Evolutionary conservation across 106 monocot genomes (phyloP).

Genomic region (Dendrobium catenatum): DNA sequence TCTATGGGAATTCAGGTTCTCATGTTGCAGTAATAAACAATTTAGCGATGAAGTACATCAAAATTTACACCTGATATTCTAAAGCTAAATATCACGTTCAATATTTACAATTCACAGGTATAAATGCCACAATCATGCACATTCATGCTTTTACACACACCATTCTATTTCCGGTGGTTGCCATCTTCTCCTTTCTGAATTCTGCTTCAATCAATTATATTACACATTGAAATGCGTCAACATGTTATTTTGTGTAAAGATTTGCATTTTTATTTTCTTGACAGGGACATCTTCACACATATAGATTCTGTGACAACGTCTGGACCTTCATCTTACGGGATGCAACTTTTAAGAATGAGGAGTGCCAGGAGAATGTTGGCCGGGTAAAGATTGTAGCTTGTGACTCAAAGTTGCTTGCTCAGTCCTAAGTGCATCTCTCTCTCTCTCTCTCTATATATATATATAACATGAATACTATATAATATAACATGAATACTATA

Average conservation of each 20-base stretch:
- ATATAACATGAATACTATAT: constrained; percentile 4
- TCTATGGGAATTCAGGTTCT: background rate
- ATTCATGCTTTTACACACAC: too few species aligned
- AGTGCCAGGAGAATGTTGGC: constrained; percentile 42
- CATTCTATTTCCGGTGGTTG: too few species aligned
- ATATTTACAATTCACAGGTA: background rate
- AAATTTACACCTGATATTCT: background rate
- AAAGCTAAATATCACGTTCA: background rate
- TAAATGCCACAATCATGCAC: too few species aligned
- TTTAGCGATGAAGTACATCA: background rate
- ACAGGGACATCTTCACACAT: constrained; percentile 90
- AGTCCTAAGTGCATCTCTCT: constrained; percentile 4
- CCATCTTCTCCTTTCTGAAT: too few species aligned
- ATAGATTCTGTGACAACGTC: constrained; percentile 94
- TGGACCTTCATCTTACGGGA: constrained; percentile 92
- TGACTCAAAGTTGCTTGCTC: constrained; percentile 77
- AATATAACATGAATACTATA: too few species aligned
- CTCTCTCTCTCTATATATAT: background rate
- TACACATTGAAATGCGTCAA: background rate
- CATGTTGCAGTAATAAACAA: background rate
- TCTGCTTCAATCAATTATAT: background rate
- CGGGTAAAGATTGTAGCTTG: constrained; percentile 95
- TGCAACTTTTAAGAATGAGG: constrained; percentile 82
- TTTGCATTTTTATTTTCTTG: background rate
- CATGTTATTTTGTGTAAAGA: background rate